phyloP scores from a whole-genome alignment of 495 filamentous ascomycete genomes.

The Neurospora sp. region DNA sequence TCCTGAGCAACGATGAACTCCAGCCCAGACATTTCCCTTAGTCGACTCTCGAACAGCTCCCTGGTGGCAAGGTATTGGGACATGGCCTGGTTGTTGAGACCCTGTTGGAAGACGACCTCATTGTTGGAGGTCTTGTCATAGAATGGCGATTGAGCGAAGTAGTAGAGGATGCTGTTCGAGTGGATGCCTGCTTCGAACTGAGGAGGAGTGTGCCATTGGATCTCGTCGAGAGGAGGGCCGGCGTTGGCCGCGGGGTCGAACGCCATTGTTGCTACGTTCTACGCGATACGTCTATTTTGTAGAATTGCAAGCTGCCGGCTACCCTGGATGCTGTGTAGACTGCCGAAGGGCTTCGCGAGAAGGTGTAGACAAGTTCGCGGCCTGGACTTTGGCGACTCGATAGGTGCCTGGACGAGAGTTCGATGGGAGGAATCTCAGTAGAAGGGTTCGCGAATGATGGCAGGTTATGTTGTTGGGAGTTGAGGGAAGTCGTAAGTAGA shows the following conservation, averaged over 20 bases:
- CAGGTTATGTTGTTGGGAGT: neutral
- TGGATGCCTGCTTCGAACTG: slow-evolving; percentile 49
- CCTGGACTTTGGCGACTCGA: neutral
- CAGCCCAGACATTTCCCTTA: slow-evolving; percentile 70
- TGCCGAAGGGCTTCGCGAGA: neutral
- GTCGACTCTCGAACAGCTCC: slow-evolving; percentile 64
- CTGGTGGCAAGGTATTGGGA: slow-evolving; percentile 50
- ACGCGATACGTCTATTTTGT: neutral
- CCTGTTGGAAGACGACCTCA: slow-evolving; percentile 62
- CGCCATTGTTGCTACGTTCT: neutral
- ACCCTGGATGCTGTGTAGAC: too few species aligned
- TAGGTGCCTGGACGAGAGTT: neutral
- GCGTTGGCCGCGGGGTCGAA: slow-evolving; percentile 12
- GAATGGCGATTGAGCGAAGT: slow-evolving; percentile 84
- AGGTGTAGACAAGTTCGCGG: neutral
- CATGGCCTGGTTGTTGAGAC: slow-evolving; percentile 57
- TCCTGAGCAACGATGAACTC: slow-evolving; percentile 76
- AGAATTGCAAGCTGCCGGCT: too few species aligned
- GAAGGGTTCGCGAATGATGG: neutral
- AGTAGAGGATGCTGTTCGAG: slow-evolving; percentile 66
- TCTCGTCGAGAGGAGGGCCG: slow-evolving; percentile 63
- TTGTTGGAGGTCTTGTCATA: slow-evolving; percentile 89
- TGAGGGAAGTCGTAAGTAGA: neutral
- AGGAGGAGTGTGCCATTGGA: slow-evolving; percentile 58
- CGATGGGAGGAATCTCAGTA: neutral